Evolutionary conservation across 2,329 filamentous ascomycete species (phyloP), one percentile per base, ranked within the genome.

Genomic region (Cladorrhinum sp.): DNA sequence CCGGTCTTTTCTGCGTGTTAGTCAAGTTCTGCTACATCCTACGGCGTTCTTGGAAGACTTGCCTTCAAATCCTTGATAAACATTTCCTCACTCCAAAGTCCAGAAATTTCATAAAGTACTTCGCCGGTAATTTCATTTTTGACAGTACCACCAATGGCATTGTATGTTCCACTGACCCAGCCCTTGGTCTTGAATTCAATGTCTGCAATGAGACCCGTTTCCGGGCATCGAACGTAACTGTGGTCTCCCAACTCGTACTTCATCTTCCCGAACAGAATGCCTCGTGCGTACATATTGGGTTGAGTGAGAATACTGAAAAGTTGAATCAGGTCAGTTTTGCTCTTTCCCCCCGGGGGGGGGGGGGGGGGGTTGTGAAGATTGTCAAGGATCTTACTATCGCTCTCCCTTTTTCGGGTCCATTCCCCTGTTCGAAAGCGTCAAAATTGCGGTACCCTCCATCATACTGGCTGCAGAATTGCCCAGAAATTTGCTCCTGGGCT

Each of bases 101-200:
- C 95, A 1, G 91, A 96, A 6, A 99, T 80, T 74, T 99, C 95
- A 71, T 87, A 98, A n/a, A 97, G 80, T 6, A 88, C 77, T 74
- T 97, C 93, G 33, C 91, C 92, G 0, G 91, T 93, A 71, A 88
- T 87, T 66, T 93, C 91, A 67, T 93, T 91, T 75, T 89, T 96
- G 77, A 99, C 96, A 46, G 82, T 87, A 8, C 95, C 95, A 8
- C 92, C 92, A 69, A 99, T 96, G 39, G 92, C 92, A 72, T 99
- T 97, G 76, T 99, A 99, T 1, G 91, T 95, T 7, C 95, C 95
- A 57, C 92, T 89, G 66, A 99, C 94, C 84, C 96, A 99, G 4
- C 95, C 95, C 76, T 98, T 98, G 57, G 92, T 96, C 79, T 98
- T 98, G 83, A 99, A 99, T 67, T 99, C 95, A 63, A 99, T 87